Evolutionary conservation across 192 early-diverging fungal species (phyloP).

Genomic region (Backusella luteola): DNA sequence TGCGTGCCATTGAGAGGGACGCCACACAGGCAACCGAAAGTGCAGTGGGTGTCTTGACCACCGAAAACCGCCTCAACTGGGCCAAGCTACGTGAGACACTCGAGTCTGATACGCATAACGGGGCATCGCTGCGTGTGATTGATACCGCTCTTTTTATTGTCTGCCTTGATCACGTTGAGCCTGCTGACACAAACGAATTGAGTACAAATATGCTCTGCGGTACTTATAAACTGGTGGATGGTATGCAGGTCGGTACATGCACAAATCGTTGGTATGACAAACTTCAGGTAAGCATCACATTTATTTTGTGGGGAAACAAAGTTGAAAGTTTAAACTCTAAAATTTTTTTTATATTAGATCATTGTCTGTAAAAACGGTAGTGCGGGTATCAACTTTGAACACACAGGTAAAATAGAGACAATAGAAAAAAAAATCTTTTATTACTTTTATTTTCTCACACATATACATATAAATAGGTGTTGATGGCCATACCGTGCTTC

Average conservation of each 20-base stretch:
- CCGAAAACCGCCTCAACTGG: conserved; percentile 76
- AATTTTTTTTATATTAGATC: conserved; percentile 32
- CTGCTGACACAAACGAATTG: conserved; percentile 32
- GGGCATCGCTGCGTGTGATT: conserved; percentile 57
- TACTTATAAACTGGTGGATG: conserved; percentile 41
- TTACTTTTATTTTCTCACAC: neutral
- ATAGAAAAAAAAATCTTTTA: conserved; percentile 14
- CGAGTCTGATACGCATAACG: conserved; percentile 46
- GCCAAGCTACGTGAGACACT: conserved; percentile 58
- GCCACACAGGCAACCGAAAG: conserved; percentile 49
- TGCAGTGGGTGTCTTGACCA: conserved; percentile 66
- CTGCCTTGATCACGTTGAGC: conserved; percentile 67
- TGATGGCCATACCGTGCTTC: conserved; percentile 47
- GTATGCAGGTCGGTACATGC: conserved; percentile 45
- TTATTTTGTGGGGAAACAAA: neutral
- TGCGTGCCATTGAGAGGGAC: conserved; percentile 55
- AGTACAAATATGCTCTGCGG: conserved; percentile 49
- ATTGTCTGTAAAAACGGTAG: conserved; percentile 76
- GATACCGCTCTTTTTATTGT: conserved; percentile 75
- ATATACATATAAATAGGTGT: conserved; percentile 27
- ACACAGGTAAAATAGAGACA: conserved; percentile 48
- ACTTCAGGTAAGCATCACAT: conserved; percentile 28
- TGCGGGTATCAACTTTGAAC: conserved; percentile 88
- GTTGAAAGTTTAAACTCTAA: neutral
- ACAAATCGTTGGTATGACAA: conserved; percentile 91